These are phyloP conservation scores for Fusarium sp. DNA, from an alignment of 2,329 filamentous ascomycete genomes.

Conservation along the genomic window DNA sequence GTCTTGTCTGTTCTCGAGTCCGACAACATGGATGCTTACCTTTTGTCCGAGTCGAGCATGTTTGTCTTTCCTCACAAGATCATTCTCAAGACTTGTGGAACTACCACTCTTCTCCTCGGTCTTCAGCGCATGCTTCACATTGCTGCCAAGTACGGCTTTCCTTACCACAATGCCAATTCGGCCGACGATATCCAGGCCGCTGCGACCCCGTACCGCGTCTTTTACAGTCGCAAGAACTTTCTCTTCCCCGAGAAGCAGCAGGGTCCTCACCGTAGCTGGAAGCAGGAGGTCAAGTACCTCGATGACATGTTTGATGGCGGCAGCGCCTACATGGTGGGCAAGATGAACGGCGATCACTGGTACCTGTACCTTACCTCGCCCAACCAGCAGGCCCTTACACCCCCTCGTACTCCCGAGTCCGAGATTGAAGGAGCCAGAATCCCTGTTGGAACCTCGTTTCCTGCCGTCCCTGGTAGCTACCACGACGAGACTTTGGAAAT, in stretches of 20 bases:
- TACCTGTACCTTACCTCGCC: slow-evolving; percentile 97
- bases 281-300: slow-evolving; percentile 91
- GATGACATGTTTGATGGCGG: slow-evolving; percentile 92
- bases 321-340: slow-evolving; percentile 99
- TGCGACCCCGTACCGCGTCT: slow-evolving; percentile 92
- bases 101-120: slow-evolving; percentile 90
- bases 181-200: slow-evolving; percentile 76
- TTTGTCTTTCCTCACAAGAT: slow-evolving; percentile 99
- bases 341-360: slow-evolving; percentile 99
- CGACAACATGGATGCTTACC: slow-evolving; percentile 93
- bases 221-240: slow-evolving; percentile 99
- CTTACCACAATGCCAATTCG: slow-evolving; percentile 77
- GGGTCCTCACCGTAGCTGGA: slow-evolving; percentile 96
- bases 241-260: slow-evolving; percentile 94
- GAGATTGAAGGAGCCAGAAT: slow-evolving; percentile 63
- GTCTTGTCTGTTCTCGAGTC: slow-evolving; percentile 94
- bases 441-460: slow-evolving; percentile 60
- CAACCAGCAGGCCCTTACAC: slow-evolving; percentile 79
- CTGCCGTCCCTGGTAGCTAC: slow-evolving; percentile 59
- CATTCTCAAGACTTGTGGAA: slow-evolving; percentile 98
- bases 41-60: slow-evolving; percentile 99
- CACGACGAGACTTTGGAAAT: slow-evolving; percentile 83
- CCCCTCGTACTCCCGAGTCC: slow-evolving; percentile 80
- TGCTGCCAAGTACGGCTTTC: slow-evolving; percentile 88
- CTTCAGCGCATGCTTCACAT: slow-evolving; percentile 93